phyloP scores from a whole-genome alignment of 192 early-diverging fungal genomes.

The Backusella sp. region DNA sequence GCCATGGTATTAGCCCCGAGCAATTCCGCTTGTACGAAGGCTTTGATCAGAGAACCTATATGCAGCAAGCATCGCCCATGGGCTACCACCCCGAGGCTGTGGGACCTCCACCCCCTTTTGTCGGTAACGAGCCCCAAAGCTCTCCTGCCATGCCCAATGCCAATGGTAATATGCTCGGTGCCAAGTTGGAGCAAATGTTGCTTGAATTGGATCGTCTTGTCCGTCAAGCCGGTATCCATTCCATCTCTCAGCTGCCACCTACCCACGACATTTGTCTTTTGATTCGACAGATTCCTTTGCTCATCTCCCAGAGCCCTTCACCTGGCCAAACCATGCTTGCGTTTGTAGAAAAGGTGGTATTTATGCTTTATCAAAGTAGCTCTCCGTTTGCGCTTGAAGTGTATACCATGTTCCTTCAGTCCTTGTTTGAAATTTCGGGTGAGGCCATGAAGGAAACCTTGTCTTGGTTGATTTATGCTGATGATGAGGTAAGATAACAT shows the following conservation, averaged over 20 bases:
- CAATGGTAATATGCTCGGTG: background rate
- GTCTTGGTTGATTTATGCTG: conserved; percentile 88
- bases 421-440: conserved; percentile 80
- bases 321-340: conserved; percentile 76
- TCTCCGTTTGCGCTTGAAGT: conserved; percentile 72
- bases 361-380: conserved; percentile 75
- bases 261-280: conserved; percentile 76
- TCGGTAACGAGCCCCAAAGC: background rate
- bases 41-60: conserved; percentile 16
- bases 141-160: background rate
- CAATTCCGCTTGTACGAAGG: conserved; percentile 17
- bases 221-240: conserved; percentile 41
- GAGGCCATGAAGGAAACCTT: conserved; percentile 80
- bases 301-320: conserved; percentile 62
- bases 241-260: conserved; percentile 65
- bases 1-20: conserved; percentile 13
- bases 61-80: background rate
- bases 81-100: conserved; percentile 6
- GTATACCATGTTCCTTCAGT: conserved; percentile 77
- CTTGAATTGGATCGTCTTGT: conserved; percentile 78
- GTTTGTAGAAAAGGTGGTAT: conserved; percentile 85
- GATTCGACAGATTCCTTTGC: conserved; percentile 68
- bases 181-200: conserved; percentile 31
- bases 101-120: background rate
- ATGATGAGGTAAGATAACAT: conserved; percentile 66